Conservation (phyloP, 2,329 filamentous ascomycete genomes). For the Fusarium sororula region DNA sequence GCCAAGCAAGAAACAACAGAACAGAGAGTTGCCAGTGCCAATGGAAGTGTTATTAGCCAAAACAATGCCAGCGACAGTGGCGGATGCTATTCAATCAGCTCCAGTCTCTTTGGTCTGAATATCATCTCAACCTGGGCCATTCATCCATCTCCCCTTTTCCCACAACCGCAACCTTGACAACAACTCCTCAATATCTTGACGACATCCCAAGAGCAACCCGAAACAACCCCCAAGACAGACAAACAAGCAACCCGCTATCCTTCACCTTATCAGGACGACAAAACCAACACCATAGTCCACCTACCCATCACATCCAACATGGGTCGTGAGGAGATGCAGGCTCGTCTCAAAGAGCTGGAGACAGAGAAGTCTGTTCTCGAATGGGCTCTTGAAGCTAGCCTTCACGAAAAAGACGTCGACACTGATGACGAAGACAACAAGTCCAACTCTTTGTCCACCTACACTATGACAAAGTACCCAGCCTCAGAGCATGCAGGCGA, state of each 20-base stretch:
- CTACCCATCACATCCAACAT: background rate
- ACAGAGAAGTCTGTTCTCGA: background rate
- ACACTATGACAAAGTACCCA: background rate
- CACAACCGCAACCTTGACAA: background rate
- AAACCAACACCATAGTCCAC: background rate
- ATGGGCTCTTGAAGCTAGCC: background rate
- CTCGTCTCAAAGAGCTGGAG: background rate
- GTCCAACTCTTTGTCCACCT: background rate
- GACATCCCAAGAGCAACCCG: background rate
- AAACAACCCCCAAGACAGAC: rapidly evolving
- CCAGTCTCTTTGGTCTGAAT: background rate
- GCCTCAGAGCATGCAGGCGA: background rate
- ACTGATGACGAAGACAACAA: background rate
- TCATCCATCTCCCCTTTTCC: background rate
- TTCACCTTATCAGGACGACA: background rate
- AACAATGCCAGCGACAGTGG: background rate
- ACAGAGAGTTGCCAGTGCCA: background rate
- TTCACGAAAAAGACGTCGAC: background rate
- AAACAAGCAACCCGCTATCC: background rate
- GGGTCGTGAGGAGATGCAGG: background rate
- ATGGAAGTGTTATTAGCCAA: rapidly evolving
- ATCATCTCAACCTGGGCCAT: too few species aligned
- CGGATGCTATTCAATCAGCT: background rate
- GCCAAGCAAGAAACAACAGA: background rate
- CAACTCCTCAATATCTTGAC: background rate